Percentiles rank a stretch among this genome's conserved stretches.
Evolutionary conservation across 179 eudicot genomes (phyloP).

Genomic region (Heliamphora pulchella): DNA sequence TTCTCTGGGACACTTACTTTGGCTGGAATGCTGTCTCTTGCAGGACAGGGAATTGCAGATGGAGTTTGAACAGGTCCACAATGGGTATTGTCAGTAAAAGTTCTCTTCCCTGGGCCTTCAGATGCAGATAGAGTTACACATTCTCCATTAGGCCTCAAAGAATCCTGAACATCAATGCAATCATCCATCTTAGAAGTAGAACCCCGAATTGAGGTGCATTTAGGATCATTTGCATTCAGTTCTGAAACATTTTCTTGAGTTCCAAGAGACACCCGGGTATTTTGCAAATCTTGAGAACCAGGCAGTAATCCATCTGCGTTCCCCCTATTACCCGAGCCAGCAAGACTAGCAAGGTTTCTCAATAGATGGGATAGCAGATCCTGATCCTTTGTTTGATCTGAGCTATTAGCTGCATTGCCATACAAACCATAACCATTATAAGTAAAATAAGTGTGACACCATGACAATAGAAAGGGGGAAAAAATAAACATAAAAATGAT

Average conservation of each 20-base stretch:
- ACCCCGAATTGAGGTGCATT: constrained; percentile 9
- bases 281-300: constrained; percentile 45
- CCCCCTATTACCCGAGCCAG: constrained; percentile 42
- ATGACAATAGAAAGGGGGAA: background rate
- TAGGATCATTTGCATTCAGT: constrained; percentile 19
- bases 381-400: constrained; percentile 58
- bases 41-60: constrained; percentile 25
- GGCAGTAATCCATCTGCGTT: constrained; percentile 35
- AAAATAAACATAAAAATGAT: background rate
- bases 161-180: constrained; percentile 33
- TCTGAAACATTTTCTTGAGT: constrained; percentile 45
- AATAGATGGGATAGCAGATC: constrained; percentile 76
- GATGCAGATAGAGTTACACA: constrained; percentile 22
- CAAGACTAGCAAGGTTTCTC: constrained; percentile 53
- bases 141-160: constrained; percentile 29
- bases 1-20: constrained; percentile 26
- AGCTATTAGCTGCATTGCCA: constrained; percentile 55
- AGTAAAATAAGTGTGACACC: constrained; percentile 2
- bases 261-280: constrained; percentile 36
- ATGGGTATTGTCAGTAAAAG: constrained; percentile 21
- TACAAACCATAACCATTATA: background rate
- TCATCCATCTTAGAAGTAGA: constrained; percentile 14
- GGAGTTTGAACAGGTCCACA: constrained; percentile 23
- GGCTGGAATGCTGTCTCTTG: constrained; percentile 26
- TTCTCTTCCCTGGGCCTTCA: constrained; percentile 20